Evolutionary conservation across 805 yeast genomes (phyloP).

Genomic region (Suhomyces emberorum): DNA sequence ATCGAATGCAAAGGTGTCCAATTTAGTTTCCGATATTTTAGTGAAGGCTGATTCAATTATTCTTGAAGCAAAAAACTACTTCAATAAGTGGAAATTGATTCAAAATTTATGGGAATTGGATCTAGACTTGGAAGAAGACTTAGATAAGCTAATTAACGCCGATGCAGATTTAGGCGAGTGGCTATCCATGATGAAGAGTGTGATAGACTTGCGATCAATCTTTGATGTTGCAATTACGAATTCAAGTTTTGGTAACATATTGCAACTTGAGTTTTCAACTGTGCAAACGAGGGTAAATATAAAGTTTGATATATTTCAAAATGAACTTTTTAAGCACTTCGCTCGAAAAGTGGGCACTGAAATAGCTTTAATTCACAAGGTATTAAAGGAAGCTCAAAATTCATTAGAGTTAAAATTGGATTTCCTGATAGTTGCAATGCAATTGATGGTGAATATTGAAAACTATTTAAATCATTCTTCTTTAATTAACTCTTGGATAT

Average conservation of each 20-base stretch:
- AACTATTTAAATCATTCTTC: slow-evolving; percentile 11
- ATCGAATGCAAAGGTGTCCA: not conserved
- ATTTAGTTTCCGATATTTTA: slow-evolving; percentile 5
- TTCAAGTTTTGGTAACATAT: slow-evolving; percentile 34
- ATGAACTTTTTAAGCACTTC: slow-evolving; percentile 39
- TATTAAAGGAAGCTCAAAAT: slow-evolving; percentile 30
- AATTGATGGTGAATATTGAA: slow-evolving; percentile 39
- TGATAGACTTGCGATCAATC: slow-evolving; percentile 39
- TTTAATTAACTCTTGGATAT: slow-evolving; percentile 14
- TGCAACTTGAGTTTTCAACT: slow-evolving; percentile 45
- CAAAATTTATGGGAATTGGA: slow-evolving; percentile 57
- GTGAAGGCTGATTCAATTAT: slow-evolving; percentile 30
- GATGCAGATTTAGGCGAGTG: slow-evolving; percentile 35
- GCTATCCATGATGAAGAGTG: slow-evolving; percentile 44
- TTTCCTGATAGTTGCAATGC: slow-evolving; percentile 30
- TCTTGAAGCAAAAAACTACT: slow-evolving; percentile 31
- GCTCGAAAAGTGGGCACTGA: slow-evolving; percentile 31
- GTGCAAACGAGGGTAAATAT: slow-evolving; percentile 52
- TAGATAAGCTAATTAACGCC: slow-evolving; percentile 18
- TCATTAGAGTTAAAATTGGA: slow-evolving; percentile 27
- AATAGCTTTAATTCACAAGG: slow-evolving; percentile 26
- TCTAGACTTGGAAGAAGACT: slow-evolving; percentile 41
- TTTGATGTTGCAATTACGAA: slow-evolving; percentile 50
- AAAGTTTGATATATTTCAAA: slow-evolving; percentile 61
- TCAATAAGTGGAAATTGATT: slow-evolving; percentile 50